Evolutionary conservation across 1,284 basidiomycete species (phyloP).

Genomic region (Malassezia dermatis): DNA sequence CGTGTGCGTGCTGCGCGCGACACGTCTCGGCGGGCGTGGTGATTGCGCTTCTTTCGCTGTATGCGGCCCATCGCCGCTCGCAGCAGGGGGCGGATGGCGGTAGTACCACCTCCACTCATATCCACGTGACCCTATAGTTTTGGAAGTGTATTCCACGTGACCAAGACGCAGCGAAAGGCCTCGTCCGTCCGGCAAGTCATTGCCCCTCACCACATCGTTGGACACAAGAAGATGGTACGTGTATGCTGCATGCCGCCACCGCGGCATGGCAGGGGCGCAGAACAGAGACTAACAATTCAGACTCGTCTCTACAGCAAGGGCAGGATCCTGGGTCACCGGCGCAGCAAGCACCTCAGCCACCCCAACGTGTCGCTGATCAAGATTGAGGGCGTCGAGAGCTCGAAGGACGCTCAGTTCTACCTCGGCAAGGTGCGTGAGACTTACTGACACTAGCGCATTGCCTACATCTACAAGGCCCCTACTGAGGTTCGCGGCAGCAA

Average conservation of each 20-base stretch:
- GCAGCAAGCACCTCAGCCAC: constrained; percentile 87
- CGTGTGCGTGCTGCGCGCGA: constrained; percentile 42
- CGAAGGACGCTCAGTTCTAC: constrained; percentile 94
- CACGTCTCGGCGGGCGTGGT: constrained; percentile 44
- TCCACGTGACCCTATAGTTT: constrained; percentile 16
- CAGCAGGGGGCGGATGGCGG: not conserved
- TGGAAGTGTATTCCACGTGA: constrained; percentile 9
- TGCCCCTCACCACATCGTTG: constrained; percentile 15
- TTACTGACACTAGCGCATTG: constrained; percentile 62
- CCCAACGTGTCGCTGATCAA: constrained; percentile 90
- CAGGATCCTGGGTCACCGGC: constrained; percentile 94
- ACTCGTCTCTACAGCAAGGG: constrained; percentile 84
- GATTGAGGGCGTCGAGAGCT: constrained; percentile 88
- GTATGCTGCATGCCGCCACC: not conserved
- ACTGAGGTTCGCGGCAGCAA: constrained; percentile 81
- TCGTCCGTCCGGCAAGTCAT: not conserved
- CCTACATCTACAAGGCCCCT: constrained; percentile 95
- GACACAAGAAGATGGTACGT: constrained; percentile 15
- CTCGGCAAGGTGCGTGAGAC: constrained; percentile 74
- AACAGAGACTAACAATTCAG: constrained; percentile 18
- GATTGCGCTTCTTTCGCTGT: constrained; percentile 40
- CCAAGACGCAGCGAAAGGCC: not conserved
- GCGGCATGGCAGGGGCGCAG: not conserved
- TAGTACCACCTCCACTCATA: not conserved
- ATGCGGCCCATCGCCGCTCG: constrained; percentile 29